Conservation (phyloP, 805 yeast genomes). For the Saturnispora dispora region DNA sequence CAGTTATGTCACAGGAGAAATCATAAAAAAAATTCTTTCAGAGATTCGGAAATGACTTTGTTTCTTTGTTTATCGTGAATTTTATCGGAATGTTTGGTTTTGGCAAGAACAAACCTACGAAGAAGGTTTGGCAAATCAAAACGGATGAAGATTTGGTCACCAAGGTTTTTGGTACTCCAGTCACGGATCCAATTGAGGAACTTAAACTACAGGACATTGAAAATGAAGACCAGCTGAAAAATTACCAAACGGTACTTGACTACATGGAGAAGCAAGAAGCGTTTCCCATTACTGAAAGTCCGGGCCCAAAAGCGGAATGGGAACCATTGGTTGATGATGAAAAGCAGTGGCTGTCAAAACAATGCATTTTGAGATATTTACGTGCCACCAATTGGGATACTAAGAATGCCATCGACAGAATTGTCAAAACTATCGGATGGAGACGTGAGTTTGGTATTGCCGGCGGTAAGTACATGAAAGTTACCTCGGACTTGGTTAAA, state of each 20-base stretch:
- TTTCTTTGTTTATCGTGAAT: neutral
- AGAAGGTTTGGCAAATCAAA: slow-evolving; percentile 24
- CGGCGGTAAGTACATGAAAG: slow-evolving; percentile 36
- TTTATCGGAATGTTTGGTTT: slow-evolving; percentile 21
- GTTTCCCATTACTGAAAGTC: slow-evolving; percentile 41
- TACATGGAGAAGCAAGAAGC: slow-evolving; percentile 46
- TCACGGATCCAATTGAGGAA: slow-evolving; percentile 41
- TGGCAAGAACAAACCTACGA: slow-evolving; percentile 17
- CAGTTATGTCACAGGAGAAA: neutral
- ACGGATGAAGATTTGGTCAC: slow-evolving; percentile 16
- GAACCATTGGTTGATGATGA: slow-evolving; percentile 43
- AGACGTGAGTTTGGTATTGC: slow-evolving; percentile 83
- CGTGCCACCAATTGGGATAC: slow-evolving; percentile 89
- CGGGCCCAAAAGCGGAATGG: slow-evolving; percentile 24
- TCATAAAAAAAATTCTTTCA: neutral
- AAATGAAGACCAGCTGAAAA: slow-evolving; percentile 43
- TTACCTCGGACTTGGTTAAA: slow-evolving; percentile 44
- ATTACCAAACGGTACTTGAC: slow-evolving; percentile 48
- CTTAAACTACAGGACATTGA: slow-evolving; percentile 21
- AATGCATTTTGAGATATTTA: slow-evolving; percentile 80
- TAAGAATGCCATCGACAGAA: slow-evolving; percentile 58
- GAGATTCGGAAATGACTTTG: neutral
- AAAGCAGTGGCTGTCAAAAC: slow-evolving; percentile 84
- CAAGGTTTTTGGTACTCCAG: slow-evolving; percentile 47
- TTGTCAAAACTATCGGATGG: slow-evolving; percentile 78